These are phyloP conservation scores for Suillus alpinus DNA, from an alignment of 768 basidiomycete species.

Conservation along the genomic window DNA sequence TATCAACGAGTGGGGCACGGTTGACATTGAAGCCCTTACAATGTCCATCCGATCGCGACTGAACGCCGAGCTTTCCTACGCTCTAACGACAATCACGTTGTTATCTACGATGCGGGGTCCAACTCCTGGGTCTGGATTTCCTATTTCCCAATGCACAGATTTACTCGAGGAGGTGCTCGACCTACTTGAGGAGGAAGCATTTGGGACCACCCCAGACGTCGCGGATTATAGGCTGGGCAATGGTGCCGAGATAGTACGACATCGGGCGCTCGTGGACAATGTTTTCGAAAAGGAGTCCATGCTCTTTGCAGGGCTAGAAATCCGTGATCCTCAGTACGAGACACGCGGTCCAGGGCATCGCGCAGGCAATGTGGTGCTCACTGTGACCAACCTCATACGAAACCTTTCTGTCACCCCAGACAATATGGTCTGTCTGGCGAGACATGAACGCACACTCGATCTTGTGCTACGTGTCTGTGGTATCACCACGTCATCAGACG, in stretches of 20 bases:
- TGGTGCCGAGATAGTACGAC: constrained; percentile 48
- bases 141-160: constrained; percentile 71
- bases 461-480: constrained; percentile 68
- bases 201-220: constrained; percentile 44
- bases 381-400: constrained; percentile 76
- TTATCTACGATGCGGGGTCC: constrained; percentile 75
- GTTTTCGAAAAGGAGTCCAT: constrained; percentile 56
- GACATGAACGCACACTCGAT: constrained; percentile 61
- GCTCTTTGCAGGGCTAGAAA: constrained; percentile 56
- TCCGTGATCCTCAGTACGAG: constrained; percentile 17
- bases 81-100: constrained; percentile 81
- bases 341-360: constrained; percentile 60
- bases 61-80: constrained; percentile 83
- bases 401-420: constrained; percentile 78
- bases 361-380: constrained; percentile 59
- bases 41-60: constrained; percentile 89
- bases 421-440: constrained; percentile 65
- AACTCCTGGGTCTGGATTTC: constrained; percentile 59
- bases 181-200: constrained; percentile 79
- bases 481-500: constrained; percentile 35
- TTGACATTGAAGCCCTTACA: constrained; percentile 91
- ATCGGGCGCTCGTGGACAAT: constrained; percentile 59
- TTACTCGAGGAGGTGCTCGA: constrained; percentile 86
- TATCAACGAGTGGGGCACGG: constrained; percentile 81
- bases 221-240: constrained; percentile 26